Percentiles rank a stretch among this genome's conserved stretches.
These are phyloP conservation scores for Skeletonema grethae DNA, from an alignment of 108 stramenopile genomes.

Conservation along the genomic window DNA sequence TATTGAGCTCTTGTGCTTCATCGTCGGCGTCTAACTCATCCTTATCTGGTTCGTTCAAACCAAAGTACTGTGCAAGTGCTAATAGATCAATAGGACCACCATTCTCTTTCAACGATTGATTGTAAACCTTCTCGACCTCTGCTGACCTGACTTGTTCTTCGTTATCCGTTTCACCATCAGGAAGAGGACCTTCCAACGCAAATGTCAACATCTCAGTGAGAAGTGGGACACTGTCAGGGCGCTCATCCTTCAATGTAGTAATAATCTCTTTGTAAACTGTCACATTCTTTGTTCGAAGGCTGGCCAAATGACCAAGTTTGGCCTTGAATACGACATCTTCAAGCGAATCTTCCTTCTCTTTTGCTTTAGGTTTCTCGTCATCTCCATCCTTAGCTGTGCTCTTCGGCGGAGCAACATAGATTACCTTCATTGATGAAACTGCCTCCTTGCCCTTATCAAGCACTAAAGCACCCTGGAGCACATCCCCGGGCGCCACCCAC, in stretches of 20 bases:
- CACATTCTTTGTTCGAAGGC: conserved; percentile 20
- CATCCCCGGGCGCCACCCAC: conserved; percentile 45
- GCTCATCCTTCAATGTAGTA: conserved; percentile 24
- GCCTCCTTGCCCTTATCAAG: conserved; percentile 36
- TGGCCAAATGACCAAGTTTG: conserved; percentile 25
- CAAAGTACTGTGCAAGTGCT: conserved; percentile 40
- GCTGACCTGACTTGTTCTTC: conserved; percentile 18
- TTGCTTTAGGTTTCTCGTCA: conserved; percentile 23
- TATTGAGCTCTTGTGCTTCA: conserved; percentile 34
- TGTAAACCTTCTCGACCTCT: conserved; percentile 28
- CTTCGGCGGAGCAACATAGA: conserved; percentile 27
- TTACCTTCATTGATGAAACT: conserved; percentile 26
- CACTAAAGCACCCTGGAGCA: conserved; percentile 25
- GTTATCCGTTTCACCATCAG: conserved; percentile 20
- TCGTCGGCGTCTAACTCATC: conserved; percentile 35
- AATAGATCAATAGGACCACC: conserved; percentile 37
- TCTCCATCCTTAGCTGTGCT: conserved; percentile 19
- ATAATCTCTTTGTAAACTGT: conserved; percentile 28
- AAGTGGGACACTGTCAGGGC: conserved; percentile 29
- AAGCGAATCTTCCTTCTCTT: conserved; percentile 19
- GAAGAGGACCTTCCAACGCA: conserved; percentile 25
- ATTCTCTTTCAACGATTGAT: conserved; percentile 13
- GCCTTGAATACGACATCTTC: conserved; percentile 34
- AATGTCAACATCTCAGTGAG: conserved; percentile 32
- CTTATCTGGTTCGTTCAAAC: conserved; percentile 29